Evolutionary conservation across 352 stramenopile species (phyloP), one percentile per base, ranked within the genome.

Genomic region (Globisporangium splendens): DNA sequence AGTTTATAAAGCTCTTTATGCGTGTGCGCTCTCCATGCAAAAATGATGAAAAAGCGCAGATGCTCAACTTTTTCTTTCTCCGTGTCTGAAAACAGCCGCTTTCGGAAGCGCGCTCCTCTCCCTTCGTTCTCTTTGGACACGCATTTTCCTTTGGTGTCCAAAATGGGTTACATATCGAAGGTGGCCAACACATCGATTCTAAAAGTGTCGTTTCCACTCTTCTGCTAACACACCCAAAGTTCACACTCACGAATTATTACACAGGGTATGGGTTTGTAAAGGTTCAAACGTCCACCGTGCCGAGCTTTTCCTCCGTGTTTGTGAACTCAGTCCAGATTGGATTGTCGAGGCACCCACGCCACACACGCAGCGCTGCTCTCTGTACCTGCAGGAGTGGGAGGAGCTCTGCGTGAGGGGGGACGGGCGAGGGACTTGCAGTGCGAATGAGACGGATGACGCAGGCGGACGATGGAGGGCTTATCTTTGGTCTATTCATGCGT

Each of bases 1-100:
- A 13, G 35, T n/a, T 8, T 7, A 4, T 12, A 44, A 15, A 44
- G 13, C 39, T 2, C 12, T 44, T 7, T 8, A 44, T 44, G 39
- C n/a, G n/a, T n/a, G n/a, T n/a, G n/a, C n/a, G n/a, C n/a, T n/a
- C n/a, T n/a, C n/a, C n/a, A n/a, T n/a, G n/a, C n/a, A n/a, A n/a
- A n/a, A n/a, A n/a, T n/a, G n/a, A n/a, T n/a, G 38, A 8, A 13
- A 43, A 43, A 18, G 39, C 39, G 17, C 13, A 44, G 17, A 44
- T 44, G 13, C 13, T 43, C 38, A 43, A 43, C 13, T 44, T 44
- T 56, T 47, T 46, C 42, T 54, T n/a, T 54, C 49, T 56, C 50
- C 50, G 50, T 56, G 50, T 56, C 50, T 33, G 43, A 31, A 46
- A 56, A 56, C 50, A 56, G 50, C 50, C 38, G 35, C 50, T 13